phyloP scores from a whole-genome alignment of 805 yeast genomes.

The Lipomyces orientalis region DNA sequence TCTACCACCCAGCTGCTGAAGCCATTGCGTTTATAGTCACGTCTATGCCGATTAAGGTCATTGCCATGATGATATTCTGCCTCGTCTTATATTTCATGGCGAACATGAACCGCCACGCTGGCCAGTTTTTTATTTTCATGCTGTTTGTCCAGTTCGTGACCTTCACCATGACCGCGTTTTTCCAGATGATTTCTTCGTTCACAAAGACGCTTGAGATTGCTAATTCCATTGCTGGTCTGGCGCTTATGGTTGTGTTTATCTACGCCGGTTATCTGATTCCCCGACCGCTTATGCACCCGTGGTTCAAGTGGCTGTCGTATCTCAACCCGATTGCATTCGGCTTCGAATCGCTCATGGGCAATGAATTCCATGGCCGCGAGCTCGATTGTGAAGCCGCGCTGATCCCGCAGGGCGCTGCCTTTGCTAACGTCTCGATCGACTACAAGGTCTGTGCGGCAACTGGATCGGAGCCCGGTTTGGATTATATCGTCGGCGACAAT shows the following conservation, averaged over 20 bases:
- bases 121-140: slow-evolving; percentile 59
- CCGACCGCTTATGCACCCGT: slow-evolving; percentile 63
- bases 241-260: slow-evolving; percentile 50
- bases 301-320: slow-evolving; percentile 73
- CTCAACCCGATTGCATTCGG: slow-evolving; percentile 63
- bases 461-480: slow-evolving; percentile 61
- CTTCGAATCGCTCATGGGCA: slow-evolving; percentile 67
- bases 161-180: slow-evolving; percentile 62
- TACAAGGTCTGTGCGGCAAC: slow-evolving; percentile 60
- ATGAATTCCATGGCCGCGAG: slow-evolving; percentile 64
- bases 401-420: slow-evolving; percentile 67
- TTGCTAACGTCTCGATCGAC: slow-evolving; percentile 48
- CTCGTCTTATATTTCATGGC: slow-evolving; percentile 60
- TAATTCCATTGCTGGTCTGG: slow-evolving; percentile 54
- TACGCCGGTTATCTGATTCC: slow-evolving; percentile 59
- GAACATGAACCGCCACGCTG: slow-evolving; percentile 58
- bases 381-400: slow-evolving; percentile 56
- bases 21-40: slow-evolving; percentile 67
- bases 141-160: slow-evolving; percentile 53
- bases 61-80: slow-evolving; percentile 54
- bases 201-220: slow-evolving; percentile 46
- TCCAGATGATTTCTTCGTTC: slow-evolving; percentile 51
- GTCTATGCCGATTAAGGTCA: slow-evolving; percentile 59
- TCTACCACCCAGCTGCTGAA: slow-evolving; percentile 68
- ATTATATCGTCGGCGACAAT: slow-evolving; percentile 61